phyloP scores from a whole-genome alignment of 1,139 yeast genomes.

The Pichia sp. region DNA sequence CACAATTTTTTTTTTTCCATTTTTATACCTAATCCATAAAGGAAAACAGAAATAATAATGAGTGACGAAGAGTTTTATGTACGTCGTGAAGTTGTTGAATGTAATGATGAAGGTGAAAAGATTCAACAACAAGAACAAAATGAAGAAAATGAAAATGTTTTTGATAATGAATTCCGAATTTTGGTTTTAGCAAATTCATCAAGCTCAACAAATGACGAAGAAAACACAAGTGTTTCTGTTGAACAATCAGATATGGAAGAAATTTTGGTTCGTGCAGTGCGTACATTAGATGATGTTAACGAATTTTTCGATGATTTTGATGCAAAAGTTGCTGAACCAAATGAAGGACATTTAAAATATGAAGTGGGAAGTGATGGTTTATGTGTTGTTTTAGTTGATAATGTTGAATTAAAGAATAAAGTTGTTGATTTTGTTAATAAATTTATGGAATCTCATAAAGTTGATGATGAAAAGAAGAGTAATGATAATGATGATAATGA shows the following conservation, averaged over 20 bases:
- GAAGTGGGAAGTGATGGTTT: conserved; percentile 70
- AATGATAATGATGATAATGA: conserved; percentile 12
- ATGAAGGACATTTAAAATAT: conserved; percentile 60
- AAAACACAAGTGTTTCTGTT: conserved; percentile 14
- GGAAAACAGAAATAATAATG: conserved; percentile 4
- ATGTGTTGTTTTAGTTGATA: conserved; percentile 50
- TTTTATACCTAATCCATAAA: neutral
- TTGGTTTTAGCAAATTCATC: conserved; percentile 19
- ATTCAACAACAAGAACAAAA: neutral
- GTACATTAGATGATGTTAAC: conserved; percentile 37
- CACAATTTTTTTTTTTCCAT: neutral
- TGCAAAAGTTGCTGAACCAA: conserved; percentile 54
- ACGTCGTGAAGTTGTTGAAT: conserved; percentile 12
- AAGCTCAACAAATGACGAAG: conserved; percentile 5
- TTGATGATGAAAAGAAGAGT: conserved; percentile 3
- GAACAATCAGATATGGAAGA: conserved; percentile 51
- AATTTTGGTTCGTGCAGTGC: conserved; percentile 30
- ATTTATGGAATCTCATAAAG: conserved; percentile 10
- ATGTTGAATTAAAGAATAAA: conserved; percentile 20
- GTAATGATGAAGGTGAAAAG: neutral
- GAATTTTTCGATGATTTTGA: conserved; percentile 59
- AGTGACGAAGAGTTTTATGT: conserved; percentile 17
- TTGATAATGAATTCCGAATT: conserved; percentile 27
- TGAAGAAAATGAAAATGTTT: conserved; percentile 1
- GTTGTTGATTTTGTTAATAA: conserved; percentile 24